Evolutionary conservation across 164 flowering plant species (phyloP).

Genomic region (Tetrastigma voinierianum): DNA sequence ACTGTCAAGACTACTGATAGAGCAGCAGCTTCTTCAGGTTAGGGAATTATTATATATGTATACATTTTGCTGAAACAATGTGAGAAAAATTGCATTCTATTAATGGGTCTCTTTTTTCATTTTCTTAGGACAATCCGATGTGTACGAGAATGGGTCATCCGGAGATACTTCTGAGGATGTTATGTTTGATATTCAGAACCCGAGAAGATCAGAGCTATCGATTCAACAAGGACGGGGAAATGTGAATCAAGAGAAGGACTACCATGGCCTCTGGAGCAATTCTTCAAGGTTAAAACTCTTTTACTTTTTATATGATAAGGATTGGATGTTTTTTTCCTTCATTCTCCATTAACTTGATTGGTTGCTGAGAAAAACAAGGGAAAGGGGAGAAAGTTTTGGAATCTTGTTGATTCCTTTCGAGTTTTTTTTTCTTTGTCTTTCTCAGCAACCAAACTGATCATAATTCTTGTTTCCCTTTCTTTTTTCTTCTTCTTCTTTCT

Average conservation of each 20-base stretch:
- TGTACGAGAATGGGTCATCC: constrained; percentile 71
- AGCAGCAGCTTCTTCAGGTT: constrained; percentile 87
- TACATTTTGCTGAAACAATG: too few species aligned
- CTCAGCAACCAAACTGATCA: too few species aligned
- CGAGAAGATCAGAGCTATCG: constrained; percentile 41
- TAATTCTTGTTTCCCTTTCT: too few species aligned
- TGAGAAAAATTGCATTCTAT: too few species aligned
- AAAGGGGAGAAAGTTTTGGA: too few species aligned
- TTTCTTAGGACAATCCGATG: constrained; percentile 58
- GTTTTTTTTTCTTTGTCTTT: too few species aligned
- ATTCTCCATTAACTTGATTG: too few species aligned
- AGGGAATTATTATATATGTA: background rate
- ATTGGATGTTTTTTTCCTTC: too few species aligned
- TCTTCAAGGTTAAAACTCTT: constrained; percentile 66
- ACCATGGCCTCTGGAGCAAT: constrained; percentile 80
- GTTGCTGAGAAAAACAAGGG: too few species aligned
- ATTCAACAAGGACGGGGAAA: constrained; percentile 40
- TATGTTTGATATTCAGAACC: constrained; percentile 45
- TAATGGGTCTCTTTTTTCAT: background rate
- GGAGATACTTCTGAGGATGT: constrained; percentile 79
- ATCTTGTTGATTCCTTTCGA: too few species aligned
- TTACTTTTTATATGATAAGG: too few species aligned
- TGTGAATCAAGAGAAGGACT: constrained; percentile 44
- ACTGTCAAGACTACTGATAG: constrained; percentile 95
- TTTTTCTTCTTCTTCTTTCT: too few species aligned